Base-by-base conservation (phyloP, 2,329 filamentous ascomycete species). In the Cadophora sp. region DNA sequence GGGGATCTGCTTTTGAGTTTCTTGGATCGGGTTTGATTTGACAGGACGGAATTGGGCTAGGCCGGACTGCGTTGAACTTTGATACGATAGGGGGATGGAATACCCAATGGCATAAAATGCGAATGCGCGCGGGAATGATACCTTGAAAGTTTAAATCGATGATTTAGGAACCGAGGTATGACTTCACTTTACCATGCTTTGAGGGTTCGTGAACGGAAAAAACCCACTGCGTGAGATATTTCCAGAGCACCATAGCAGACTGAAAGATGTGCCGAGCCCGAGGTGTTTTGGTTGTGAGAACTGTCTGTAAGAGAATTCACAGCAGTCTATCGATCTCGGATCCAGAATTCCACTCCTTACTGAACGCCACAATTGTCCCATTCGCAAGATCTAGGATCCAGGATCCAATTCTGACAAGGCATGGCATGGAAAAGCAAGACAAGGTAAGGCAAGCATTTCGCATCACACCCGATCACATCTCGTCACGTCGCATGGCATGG, bases 21-120 rank as follows among this genome's bases (percentile, higher is more conserved):
- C 19, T 37, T 37, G 34, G 14, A 11, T 37, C 9, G 9, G 40
- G 12, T 43, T 46, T 56, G 62, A 53, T 55, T 40, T 43, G 26
- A 50, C 34, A 43, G 40, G 40, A 2, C 40, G 5, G 43, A 9
- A 22, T 40, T 59, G 53, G 40, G 16, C n/a, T 34, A 26, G n/a
- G 37, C 3, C 31, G n/a, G 51, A 16, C 1, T 29, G 34, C 14
- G 2, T 31, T n/a, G 26, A 31, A 26, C 16, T 34, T 19, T 48
- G 37, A 58, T 16, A 56, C 26, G 63, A 40, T 50, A 11, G n/a
- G 40, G 59, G 43, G 26, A 34, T 51, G 37, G 27, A 58, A 65
- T 59, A 65, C 63, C 50, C 63, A 50, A 59, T 58, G 63, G 34
- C 34, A 26, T 64, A 16, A 26, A 40, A 59, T 59, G 53, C 46